Percentiles rank a stretch among this genome's conserved stretches.
phyloP scores from a whole-genome alignment of 2,329 filamentous ascomycete species.

The Aspergillus brasiliensis region DNA sequence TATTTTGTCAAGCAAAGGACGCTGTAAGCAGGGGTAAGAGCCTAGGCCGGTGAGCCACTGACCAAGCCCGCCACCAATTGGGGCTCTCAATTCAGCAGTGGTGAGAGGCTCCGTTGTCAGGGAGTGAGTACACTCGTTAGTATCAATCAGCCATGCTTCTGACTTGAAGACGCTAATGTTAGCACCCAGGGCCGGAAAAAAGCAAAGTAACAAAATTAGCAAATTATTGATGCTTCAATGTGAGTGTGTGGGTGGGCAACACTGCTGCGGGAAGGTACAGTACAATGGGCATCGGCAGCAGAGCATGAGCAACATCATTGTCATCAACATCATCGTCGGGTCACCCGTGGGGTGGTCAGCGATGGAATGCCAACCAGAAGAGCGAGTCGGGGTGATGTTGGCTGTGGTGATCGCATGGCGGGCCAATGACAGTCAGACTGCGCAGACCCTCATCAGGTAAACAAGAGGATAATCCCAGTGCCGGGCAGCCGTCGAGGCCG shows the following conservation, averaged over 20 bases:
- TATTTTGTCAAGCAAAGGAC: neutral
- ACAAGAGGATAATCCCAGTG: conserved; percentile 10
- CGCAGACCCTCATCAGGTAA: conserved; percentile 9
- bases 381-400: neutral
- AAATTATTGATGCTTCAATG: neutral
- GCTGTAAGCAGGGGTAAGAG: conserved; percentile 6
- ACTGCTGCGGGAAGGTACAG: neutral
- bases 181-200: neutral
- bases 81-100: neutral
- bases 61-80: conserved; percentile 4
- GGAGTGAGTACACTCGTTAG: neutral
- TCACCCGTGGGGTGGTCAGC: conserved; percentile 6
- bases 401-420: neutral
- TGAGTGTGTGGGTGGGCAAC: neutral
- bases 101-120: conserved; percentile 9
- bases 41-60: conserved; percentile 3
- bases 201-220: neutral
- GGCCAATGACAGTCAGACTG: conserved; percentile 8
- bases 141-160: neutral
- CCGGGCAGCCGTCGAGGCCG: conserved; percentile 9
- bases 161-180: neutral
- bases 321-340: conserved; percentile 3
- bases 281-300: neutral
- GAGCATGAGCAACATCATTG: neutral
- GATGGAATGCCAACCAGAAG: conserved; percentile 2